phyloP scores from a whole-genome alignment of 1,284 basidiomycete genomes.

The Ustanciosporium gigantosporum region DNA sequence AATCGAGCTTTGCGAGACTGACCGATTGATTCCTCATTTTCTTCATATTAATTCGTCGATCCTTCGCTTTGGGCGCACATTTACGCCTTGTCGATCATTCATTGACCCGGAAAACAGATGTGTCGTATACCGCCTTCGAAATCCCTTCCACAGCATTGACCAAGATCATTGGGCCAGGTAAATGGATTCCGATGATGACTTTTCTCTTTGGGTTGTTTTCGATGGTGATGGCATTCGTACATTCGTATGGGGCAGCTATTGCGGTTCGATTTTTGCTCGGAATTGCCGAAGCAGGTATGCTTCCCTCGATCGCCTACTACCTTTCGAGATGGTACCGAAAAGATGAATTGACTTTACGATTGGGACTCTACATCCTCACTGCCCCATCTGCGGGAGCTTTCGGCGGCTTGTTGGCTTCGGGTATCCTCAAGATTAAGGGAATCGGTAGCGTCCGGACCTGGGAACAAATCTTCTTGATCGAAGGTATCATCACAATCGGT shows the following conservation, averaged over 20 bases:
- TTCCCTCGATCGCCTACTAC: constrained; percentile 55
- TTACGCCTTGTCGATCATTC: too few relatives aligned
- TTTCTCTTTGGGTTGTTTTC: constrained; percentile 36
- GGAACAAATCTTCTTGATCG: constrained; percentile 61
- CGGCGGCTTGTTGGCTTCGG: constrained; percentile 55
- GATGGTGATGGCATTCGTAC: constrained; percentile 56
- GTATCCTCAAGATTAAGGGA: constrained; percentile 24
- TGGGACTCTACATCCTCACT: constrained; percentile 54
- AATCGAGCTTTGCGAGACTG: too few relatives aligned
- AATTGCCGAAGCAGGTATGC: constrained; percentile 59
- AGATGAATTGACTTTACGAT: constrained; percentile 58
- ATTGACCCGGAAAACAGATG: too few relatives aligned
- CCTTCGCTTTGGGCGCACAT: too few relatives aligned
- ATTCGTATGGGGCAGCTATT: constrained; percentile 56
- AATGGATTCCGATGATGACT: constrained; percentile 59
- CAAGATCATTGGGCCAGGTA: constrained; percentile 61
- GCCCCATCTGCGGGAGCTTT: constrained; percentile 52
- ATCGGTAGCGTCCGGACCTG: constrained; percentile 47
- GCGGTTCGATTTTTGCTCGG: constrained; percentile 60
- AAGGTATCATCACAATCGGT: constrained; percentile 61
- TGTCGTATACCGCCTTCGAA: constrained; percentile 50
- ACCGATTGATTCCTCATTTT: too few relatives aligned
- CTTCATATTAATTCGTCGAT: too few relatives aligned
- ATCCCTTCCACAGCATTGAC: constrained; percentile 71
- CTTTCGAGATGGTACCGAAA: constrained; percentile 60